Base-by-base conservation (phyloP, 495 filamentous ascomycete genomes). In the Aspergillus campestris region DNA sequence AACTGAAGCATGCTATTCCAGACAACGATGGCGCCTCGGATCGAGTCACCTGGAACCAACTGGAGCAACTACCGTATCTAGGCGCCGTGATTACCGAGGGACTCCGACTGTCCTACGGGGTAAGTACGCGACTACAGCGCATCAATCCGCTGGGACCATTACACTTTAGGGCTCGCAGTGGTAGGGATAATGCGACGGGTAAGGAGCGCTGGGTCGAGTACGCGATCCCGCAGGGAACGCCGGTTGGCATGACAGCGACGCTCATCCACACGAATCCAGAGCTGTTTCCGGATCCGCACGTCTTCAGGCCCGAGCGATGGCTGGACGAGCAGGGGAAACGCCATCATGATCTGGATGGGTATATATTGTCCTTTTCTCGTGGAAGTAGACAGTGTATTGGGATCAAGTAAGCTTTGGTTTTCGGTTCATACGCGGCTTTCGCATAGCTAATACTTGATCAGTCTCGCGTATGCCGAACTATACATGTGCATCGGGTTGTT, bases 351-450 rank as follows among this genome's bases (percentile, higher is more conserved):
- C 53, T 78, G 38, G 65, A 72, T 7, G 64, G 60, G 34, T 72
- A 75, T 40, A 42, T 78, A 44, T 57, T 75, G 1, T 43, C 70
- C 0, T 80, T 80, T 46, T 62, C 57, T 8, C 70, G 66, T 52
- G 74, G 77, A 1, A 59, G 56, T 2, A 47, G 78, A 34, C 49
- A 51, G 24, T 81, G 76, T 46, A 53, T 81, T 28, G 77, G 74
- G 6, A 74, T 74, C 38, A 67, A 73, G 60, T 62, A 54, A 8
- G 59, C 4, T 2, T 24, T 24, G 4, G 4, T 55, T 10, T 8
- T 11, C 18, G 5, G 5, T 18, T 7, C 31, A 6, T 13, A 8
- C 2, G 8, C 3, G 9, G 7, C 7, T 30, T 14, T 8, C 5
- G 9, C 18, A 7, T 2, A 37, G 13, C 1, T 7, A 24, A 28